Base-by-base conservation (phyloP, 768 basidiomycete genomes). In the Leccinum imitatum region DNA sequence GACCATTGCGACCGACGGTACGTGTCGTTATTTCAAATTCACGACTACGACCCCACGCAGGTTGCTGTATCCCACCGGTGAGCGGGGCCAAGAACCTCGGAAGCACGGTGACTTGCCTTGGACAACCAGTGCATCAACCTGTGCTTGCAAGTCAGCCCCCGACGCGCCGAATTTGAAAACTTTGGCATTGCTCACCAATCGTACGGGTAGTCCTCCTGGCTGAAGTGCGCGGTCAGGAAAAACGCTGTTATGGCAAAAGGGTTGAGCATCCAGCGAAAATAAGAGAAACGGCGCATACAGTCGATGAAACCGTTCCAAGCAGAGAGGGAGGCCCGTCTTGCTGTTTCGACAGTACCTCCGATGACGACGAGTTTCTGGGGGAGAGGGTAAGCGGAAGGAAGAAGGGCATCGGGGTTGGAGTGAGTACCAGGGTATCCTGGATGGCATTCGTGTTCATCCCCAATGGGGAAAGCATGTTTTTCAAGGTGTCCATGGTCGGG, bases 221-320 rank as follows among this genome's bases (percentile, higher is more conserved):
- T 90, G 67, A 94, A 94, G 68, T 92, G 91, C 0, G 92, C 91
- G 6, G 92, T 94, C 62, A 93, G 80, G 80, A 91, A 93, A 80
- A 94, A 94, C 0, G 91, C 91, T 74, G 54, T 11, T 87, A 13
- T 27, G 15, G 41, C 61, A 13, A 50, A 19, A 17, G 13, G 50
- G 27, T 46, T 73, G 15, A 70, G 67, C 10, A 15, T 33, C 3
- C 30, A 14, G 48, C 25, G 48, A 27, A 50, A 30, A 48, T 13
- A 15, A 57, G 33, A 61, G 50, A 37, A 56, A 27, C 27, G 14
- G 14, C 0, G 27, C 63, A 44, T 60, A 93, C 91, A 93, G 71
- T 93, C 92, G 4, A 94, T 82, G 69, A 94, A 93, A 39, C 90
- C 90, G 72, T 89, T 91, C 91, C 92, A 94, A 13, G 90, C 92